These are phyloP conservation scores for Pyricularia grisea DNA, from an alignment of 2,329 filamentous ascomycete genomes.

Conservation along the genomic window DNA sequence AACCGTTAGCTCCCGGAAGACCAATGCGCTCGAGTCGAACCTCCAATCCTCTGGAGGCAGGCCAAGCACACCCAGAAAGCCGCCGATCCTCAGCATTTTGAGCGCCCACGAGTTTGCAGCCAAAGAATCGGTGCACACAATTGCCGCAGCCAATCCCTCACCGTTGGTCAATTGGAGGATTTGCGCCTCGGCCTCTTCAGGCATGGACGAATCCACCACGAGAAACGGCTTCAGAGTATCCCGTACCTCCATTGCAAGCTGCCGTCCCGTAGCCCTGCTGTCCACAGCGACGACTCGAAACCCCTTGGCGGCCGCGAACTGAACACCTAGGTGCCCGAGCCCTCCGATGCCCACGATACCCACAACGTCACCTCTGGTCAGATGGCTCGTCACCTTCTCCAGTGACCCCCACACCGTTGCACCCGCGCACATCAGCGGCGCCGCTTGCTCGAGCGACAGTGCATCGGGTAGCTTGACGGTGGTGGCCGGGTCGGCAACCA, in stretches of 20 bases:
- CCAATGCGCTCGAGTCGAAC: constrained; percentile 20
- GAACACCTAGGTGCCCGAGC: constrained; percentile 33
- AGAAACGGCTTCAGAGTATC: constrained; percentile 16
- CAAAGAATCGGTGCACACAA: constrained; percentile 23
- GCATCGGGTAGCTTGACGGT: constrained; percentile 47
- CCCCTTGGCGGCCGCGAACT: constrained; percentile 36
- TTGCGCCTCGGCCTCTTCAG: constrained; percentile 8
- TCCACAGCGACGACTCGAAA: constrained; percentile 45
- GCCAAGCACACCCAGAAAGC: constrained; percentile 19
- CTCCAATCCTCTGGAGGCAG: constrained; percentile 21
- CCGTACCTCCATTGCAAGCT: constrained; percentile 17
- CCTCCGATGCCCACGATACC: constrained; percentile 31
- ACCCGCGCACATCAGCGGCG: constrained; percentile 54
- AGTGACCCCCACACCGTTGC: constrained; percentile 31
- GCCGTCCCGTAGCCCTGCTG: constrained; percentile 18
- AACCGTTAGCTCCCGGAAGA: constrained; percentile 20
- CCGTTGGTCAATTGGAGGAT: constrained; percentile 19
- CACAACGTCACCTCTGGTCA: constrained; percentile 25
- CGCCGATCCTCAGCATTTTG: constrained; percentile 17
- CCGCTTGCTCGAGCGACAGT: constrained; percentile 36
- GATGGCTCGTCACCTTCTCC: constrained; percentile 13
- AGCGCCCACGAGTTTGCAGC: constrained; percentile 20
- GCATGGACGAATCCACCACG: constrained; percentile 16
- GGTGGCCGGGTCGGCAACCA: constrained; percentile 19
- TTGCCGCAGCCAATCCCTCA: constrained; percentile 19